A percentile compares a stretch with the other conserved stretches of the same genome.
Conservation (phyloP, 2,329 filamentous ascomycete genomes). For the Chaetomiaceae sp. region DNA sequence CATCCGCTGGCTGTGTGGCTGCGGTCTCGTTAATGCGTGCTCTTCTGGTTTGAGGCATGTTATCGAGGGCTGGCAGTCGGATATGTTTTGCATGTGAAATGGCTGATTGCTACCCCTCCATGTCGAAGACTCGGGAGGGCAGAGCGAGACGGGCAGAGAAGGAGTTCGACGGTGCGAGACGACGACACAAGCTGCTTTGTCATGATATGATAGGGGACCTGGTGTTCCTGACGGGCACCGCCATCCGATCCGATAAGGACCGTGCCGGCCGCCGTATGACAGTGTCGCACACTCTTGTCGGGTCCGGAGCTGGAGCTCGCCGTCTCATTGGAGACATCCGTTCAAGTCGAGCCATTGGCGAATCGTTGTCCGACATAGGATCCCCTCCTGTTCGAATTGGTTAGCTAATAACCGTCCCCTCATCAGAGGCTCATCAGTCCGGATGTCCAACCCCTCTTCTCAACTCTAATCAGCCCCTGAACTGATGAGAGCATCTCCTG, state of each 20-base stretch:
- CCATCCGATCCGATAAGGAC: slow-evolving; percentile 13
- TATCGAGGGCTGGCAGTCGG: background rate
- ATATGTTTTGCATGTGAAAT: too few species aligned
- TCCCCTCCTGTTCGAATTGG: background rate
- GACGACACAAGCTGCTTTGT: too few species aligned
- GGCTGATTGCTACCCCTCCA: slow-evolving; percentile 11
- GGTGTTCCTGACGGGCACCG: background rate
- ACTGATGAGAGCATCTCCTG: background rate
- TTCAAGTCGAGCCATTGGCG: slow-evolving; percentile 7
- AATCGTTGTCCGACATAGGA: background rate
- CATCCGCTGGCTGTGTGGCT: slow-evolving; percentile 3
- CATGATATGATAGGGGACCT: background rate
- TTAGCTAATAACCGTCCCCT: background rate
- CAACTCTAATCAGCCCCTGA: background rate
- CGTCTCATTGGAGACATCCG: background rate
- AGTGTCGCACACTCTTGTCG: background rate
- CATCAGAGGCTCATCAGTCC: background rate
- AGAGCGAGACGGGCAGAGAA: background rate
- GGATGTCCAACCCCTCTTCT: background rate
- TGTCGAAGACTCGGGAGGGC: slow-evolving; percentile 7
- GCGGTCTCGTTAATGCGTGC: background rate
- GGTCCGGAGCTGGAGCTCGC: background rate
- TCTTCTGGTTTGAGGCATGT: background rate
- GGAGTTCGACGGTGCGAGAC: background rate
- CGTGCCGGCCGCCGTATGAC: slow-evolving; percentile 1